A percentile compares a stretch with the other conserved stretches of the same genome.
Evolutionary conservation across 1,284 basidiomycete genomes (phyloP).

Genomic region (Fistulinella cinereoalba): DNA sequence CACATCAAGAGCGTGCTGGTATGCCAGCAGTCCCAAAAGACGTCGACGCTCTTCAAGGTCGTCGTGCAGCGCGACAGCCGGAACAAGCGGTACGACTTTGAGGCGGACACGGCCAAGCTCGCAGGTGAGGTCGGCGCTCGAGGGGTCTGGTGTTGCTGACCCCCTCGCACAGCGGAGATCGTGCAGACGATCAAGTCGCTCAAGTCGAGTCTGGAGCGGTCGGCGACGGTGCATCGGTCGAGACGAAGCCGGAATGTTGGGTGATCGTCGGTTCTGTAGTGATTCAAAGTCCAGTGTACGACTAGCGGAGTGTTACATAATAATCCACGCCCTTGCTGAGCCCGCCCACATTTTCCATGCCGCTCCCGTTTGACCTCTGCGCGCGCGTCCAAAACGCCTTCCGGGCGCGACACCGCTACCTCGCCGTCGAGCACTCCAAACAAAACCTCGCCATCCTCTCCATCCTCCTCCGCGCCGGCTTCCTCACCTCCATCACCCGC

Average conservation of each 20-base stretch:
- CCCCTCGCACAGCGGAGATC: conserved; percentile 55
- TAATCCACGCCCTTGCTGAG: too few relatives aligned
- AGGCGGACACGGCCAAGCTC: conserved; percentile 82
- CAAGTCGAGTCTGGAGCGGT: conserved; percentile 56
- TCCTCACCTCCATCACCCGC: conserved; percentile 76
- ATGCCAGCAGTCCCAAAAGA: conserved; percentile 82
- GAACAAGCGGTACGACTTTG: conserved; percentile 95
- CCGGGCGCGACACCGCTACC: conserved; percentile 70
- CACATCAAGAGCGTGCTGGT: conserved; percentile 86
- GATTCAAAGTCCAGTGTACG: too few relatives aligned
- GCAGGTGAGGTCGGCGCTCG: conserved; percentile 57
- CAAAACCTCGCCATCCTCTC: conserved; percentile 77
- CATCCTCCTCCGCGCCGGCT: conserved; percentile 84
- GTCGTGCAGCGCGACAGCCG: conserved; percentile 68
- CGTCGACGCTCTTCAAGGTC: conserved; percentile 82
- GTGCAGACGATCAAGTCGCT: conserved; percentile 63
- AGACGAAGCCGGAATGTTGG: conserved; percentile 58
- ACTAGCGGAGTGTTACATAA: too few relatives aligned
- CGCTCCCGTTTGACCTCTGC: conserved; percentile 78
- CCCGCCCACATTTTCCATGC: conserved; percentile 37
- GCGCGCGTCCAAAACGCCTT: conserved; percentile 87
- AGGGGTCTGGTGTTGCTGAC: background rate
- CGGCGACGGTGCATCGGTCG: conserved; percentile 54
- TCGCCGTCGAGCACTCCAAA: conserved; percentile 74
- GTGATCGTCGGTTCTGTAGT: too few relatives aligned